These are phyloP conservation scores for Scedosporium aurantiacum DNA, from an alignment of 2,329 filamentous ascomycete species.

Conservation along the genomic window DNA sequence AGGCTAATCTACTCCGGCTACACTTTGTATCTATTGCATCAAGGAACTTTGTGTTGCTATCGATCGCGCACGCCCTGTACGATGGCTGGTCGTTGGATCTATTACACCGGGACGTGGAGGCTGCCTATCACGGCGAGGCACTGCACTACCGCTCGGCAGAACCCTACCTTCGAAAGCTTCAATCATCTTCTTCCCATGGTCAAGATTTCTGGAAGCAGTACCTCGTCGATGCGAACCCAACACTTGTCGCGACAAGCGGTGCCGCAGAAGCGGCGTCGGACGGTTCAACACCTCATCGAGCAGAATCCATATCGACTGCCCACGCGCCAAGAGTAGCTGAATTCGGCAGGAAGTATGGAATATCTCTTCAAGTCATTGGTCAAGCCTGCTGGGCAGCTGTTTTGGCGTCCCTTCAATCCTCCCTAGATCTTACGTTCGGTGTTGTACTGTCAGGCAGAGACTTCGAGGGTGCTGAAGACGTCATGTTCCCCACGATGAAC, in stretches of 20 bases:
- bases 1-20: constrained; percentile 36
- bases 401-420: constrained; percentile 49
- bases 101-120: constrained; percentile 58
- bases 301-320: neutral
- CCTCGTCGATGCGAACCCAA: constrained; percentile 39
- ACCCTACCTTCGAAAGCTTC: constrained; percentile 30
- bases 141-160: constrained; percentile 35
- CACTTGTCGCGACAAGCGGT: constrained; percentile 15
- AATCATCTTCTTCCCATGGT: neutral
- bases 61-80: constrained; percentile 78
- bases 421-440: constrained; percentile 71
- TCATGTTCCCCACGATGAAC: constrained; percentile 88
- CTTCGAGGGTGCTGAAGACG: constrained; percentile 50
- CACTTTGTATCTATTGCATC: constrained; percentile 23
- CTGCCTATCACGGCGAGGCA: constrained; percentile 45
- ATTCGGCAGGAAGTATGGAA: constrained; percentile 54
- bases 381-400: constrained; percentile 67
- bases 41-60: constrained; percentile 44
- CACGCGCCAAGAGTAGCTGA: constrained; percentile 17
- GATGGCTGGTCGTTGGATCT: constrained; percentile 76
- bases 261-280: neutral
- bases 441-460: constrained; percentile 79
- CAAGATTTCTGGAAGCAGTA: constrained; percentile 60
- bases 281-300: neutral
- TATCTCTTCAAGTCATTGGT: constrained; percentile 68